phyloP scores from a whole-genome alignment of 2,329 filamentous ascomycete genomes.

The Colletotrichum sp. region DNA sequence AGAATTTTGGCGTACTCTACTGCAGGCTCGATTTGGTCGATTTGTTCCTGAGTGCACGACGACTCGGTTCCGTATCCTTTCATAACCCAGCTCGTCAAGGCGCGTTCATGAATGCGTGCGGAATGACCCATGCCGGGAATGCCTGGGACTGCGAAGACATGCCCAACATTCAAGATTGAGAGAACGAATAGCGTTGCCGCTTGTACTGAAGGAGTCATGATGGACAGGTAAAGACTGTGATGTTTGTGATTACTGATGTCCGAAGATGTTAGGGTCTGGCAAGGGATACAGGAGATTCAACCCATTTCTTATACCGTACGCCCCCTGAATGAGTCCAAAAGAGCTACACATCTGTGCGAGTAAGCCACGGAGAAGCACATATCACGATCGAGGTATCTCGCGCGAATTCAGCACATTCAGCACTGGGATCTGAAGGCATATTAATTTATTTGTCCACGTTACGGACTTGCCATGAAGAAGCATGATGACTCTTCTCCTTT shows the following conservation, averaged over 20 bases:
- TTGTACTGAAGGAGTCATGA: background rate
- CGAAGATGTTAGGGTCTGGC: background rate
- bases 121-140: accelerated
- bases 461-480: background rate
- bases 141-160: background rate
- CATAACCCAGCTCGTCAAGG: background rate
- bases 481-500: background rate
- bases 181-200: background rate
- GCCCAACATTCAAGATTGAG: background rate
- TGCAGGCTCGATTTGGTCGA: background rate
- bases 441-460: background rate
- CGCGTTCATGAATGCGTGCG: background rate
- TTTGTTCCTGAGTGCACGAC: background rate
- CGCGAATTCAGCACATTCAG: background rate
- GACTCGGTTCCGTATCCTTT: background rate
- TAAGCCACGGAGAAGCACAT: accelerated
- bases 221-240: background rate
- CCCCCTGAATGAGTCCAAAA: too few relatives aligned
- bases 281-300: background rate
- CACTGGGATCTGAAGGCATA: background rate
- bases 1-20: background rate
- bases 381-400: background rate
- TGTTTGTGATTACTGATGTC: accelerated
- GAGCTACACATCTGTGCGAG: accelerated
- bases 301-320: background rate